A percentile compares a stretch with the other conserved stretches of the same genome.
phyloP scores from a whole-genome alignment of 2,329 filamentous ascomycete genomes.

The Trichophyton benhamiae region DNA sequence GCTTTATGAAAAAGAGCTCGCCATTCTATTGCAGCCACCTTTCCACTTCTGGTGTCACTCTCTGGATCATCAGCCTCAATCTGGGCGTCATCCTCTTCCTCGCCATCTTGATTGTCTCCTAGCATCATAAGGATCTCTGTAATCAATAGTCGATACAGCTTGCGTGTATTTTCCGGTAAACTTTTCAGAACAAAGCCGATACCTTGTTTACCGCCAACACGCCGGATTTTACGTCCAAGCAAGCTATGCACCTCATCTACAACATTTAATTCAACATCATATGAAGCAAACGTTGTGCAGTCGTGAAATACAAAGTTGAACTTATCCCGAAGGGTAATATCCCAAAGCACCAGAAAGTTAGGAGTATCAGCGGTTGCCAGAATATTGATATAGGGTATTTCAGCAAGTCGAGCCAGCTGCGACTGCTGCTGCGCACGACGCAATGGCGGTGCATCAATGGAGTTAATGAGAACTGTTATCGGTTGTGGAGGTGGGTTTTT shows the following conservation, averaged over 20 bases:
- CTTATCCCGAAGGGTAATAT: conserved; percentile 66
- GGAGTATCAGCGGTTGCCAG: conserved; percentile 78
- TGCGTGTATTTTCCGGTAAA: conserved; percentile 82
- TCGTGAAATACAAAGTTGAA: conserved; percentile 89
- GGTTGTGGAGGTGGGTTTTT: conserved; percentile 29
- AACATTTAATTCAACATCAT: conserved; percentile 61
- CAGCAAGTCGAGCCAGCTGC: conserved; percentile 62
- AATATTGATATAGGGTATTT: conserved; percentile 59
- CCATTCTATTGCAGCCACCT: conserved; percentile 65
- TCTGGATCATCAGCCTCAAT: conserved; percentile 31
- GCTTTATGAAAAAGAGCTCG: conserved; percentile 87
- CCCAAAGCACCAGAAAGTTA: conserved; percentile 80
- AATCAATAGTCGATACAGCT: conserved; percentile 71
- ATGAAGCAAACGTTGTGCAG: conserved; percentile 74
- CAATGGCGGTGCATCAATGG: conserved; percentile 67
- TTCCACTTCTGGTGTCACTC: conserved; percentile 15
- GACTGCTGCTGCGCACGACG: conserved; percentile 59
- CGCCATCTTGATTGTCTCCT: conserved; percentile 40
- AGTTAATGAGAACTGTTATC: conserved; percentile 67
- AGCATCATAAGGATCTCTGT: conserved; percentile 66
- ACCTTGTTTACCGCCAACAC: conserved; percentile 79
- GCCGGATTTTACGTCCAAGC: conserved; percentile 64
- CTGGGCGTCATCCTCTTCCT: conserved; percentile 37
- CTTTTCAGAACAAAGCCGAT: conserved; percentile 82
- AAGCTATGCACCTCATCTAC: conserved; percentile 86